Base-by-base conservation (phyloP, 495 filamentous ascomycete genomes). In the Aspergillus coremiiformis region DNA sequence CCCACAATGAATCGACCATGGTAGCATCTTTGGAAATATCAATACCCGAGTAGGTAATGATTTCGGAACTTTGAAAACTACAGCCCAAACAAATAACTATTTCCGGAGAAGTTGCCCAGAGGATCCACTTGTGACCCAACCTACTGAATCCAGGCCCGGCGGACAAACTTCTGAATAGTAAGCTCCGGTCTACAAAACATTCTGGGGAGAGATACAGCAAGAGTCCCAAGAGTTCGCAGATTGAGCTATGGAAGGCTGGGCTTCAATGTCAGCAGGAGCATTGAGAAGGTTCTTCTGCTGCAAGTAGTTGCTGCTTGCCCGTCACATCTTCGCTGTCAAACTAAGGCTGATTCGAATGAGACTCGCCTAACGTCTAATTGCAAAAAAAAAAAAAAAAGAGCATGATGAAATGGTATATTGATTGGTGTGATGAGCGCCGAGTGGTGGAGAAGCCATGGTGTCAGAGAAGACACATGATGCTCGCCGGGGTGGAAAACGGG, bases 381-480 rank as follows among this genome's bases (percentile, higher is more conserved):
- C 9, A 35, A 30, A 21, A 29, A 5, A 32, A 35, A 30, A 21
- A 29, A 5, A 32, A 30, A 41, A 27, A 32, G 15, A 49, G 26
- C 53, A 43, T 61, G 64, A 54, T 70, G 67, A 70, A 64, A 69
- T 66, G 66, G 60, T 66, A 62, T 71, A 62, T 71, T 66, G 62
- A 69, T 70, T 68, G 64, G 62, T 61, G 64, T 65, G 63, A 63
- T 66, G 63, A 68, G 61, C 63, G 62, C 69, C 64, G 69, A 56
- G 65, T 70, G 70, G 57, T 55, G 63, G 58, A 58, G 56, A 61
- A 53, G 54, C 54, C 57, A 66, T 56, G 56, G 57, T 54, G 55
- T 62, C 60, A 55, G 63, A 61, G 61, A 58, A 66, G 60, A 61
- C 54, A 62, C 47, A 63, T 55, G 54, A 57, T 65, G 62, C 57